These are phyloP conservation scores for Diaporthe ampelina DNA, from an alignment of 2,329 filamentous ascomycete genomes.

Conservation along the genomic window DNA sequence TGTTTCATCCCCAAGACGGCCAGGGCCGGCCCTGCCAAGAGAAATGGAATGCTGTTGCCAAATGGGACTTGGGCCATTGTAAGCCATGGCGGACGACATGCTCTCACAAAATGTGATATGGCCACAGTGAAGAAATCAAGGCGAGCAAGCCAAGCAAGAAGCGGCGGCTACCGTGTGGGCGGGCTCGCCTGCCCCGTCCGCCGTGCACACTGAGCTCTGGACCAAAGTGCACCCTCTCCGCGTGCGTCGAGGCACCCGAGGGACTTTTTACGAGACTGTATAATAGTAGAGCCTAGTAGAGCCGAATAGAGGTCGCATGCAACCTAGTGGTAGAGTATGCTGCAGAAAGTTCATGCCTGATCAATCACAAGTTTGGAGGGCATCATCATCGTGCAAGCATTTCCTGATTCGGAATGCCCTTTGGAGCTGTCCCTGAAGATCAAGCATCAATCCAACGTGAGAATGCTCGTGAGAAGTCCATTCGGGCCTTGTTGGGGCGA, in stretches of 20 bases:
- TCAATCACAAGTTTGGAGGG: background rate
- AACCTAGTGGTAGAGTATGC: background rate
- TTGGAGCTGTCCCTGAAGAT: background rate
- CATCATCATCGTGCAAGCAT: background rate
- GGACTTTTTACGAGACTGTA: too few relatives aligned
- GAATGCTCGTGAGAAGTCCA: background rate
- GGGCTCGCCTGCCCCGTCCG: too few relatives aligned
- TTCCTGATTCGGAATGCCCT: background rate
- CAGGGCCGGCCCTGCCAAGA: conserved; percentile 1
- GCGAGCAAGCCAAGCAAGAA: too few relatives aligned
- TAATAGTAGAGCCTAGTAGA: too few relatives aligned
- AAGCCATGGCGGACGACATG: too few relatives aligned
- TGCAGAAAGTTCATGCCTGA: background rate
- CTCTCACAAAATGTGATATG: too few relatives aligned
- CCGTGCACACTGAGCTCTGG: too few relatives aligned
- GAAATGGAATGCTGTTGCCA: background rate
- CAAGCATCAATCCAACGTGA: background rate
- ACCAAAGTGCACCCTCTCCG: too few relatives aligned
- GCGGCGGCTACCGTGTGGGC: too few relatives aligned
- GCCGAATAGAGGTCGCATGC: too few relatives aligned
- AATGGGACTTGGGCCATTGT: background rate
- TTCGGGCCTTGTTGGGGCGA: background rate
- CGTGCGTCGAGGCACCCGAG: too few relatives aligned
- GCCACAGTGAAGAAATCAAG: too few relatives aligned
- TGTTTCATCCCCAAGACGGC: conserved; percentile 21